Percentiles rank a stretch among this genome's conserved stretches.
Evolutionary conservation across 768 basidiomycete species (phyloP).

Genomic region (Tulasnella sp.): DNA sequence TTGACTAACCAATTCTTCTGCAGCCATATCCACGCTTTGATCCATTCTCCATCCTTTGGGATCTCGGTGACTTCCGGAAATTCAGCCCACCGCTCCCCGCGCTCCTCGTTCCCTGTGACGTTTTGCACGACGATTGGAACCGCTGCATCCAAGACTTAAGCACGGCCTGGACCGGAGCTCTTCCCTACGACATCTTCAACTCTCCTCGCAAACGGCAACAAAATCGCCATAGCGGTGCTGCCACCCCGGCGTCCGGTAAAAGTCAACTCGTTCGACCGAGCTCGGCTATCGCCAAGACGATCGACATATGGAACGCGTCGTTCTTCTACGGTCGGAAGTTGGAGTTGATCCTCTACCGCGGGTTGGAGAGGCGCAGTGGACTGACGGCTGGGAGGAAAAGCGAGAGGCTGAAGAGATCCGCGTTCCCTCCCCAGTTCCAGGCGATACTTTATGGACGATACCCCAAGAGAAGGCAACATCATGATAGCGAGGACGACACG

Average conservation of each 20-base stretch:
- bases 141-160: slow-evolving; percentile 51
- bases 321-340: slow-evolving; percentile 66
- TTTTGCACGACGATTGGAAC: slow-evolving; percentile 68
- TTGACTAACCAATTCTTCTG: neutral
- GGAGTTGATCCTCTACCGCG: slow-evolving; percentile 74
- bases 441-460: neutral
- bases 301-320: slow-evolving; percentile 67
- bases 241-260: neutral
- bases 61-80: slow-evolving; percentile 59
- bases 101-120: slow-evolving; percentile 63
- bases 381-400: slow-evolving; percentile 43
- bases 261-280: neutral
- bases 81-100: slow-evolving; percentile 29
- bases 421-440: slow-evolving; percentile 4
- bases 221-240: slow-evolving; percentile 30
- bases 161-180: slow-evolving; percentile 63
- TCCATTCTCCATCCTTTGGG: slow-evolving; percentile 49
- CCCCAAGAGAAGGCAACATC: neutral
- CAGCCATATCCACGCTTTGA: slow-evolving; percentile 60
- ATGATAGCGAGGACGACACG: slow-evolving; percentile 19
- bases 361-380: slow-evolving; percentile 67
- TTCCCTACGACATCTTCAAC: slow-evolving; percentile 33
- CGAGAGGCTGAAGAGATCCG: slow-evolving; percentile 36
- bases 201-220: slow-evolving; percentile 28
- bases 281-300: slow-evolving; percentile 39